Conservation (phyloP, 495 filamentous ascomycete species). For the Barbatosphaeria neglecta region DNA sequence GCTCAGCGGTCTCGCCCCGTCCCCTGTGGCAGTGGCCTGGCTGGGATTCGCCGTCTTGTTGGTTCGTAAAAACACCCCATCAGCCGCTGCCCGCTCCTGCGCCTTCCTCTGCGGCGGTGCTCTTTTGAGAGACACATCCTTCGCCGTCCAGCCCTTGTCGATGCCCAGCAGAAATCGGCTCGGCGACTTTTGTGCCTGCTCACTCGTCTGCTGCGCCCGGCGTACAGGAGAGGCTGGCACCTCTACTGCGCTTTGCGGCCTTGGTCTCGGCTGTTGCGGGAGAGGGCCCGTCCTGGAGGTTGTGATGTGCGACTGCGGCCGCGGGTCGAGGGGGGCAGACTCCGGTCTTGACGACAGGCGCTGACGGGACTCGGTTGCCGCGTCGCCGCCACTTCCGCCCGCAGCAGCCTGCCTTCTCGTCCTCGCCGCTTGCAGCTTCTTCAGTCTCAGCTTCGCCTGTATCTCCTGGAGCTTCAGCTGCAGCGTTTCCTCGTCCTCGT, state of each 20-base stretch:
- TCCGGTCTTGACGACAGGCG: conserved; percentile 12
- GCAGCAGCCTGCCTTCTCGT: conserved; percentile 21
- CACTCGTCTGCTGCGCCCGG: conserved; percentile 26
- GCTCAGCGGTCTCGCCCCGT: conserved; percentile 44
- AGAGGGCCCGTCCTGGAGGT: conserved; percentile 8
- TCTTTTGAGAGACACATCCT: conserved; percentile 74
- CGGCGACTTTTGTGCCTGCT: conserved; percentile 56
- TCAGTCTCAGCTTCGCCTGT: conserved; percentile 77
- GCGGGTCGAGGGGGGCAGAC: background rate
- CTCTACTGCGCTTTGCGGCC: conserved; percentile 44
- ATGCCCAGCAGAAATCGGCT: conserved; percentile 74
- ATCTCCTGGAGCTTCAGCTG: conserved; percentile 75
- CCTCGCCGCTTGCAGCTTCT: conserved; percentile 60
- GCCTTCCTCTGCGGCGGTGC: conserved; percentile 40
- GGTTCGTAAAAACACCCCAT: conserved; percentile 3
- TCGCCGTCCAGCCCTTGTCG: conserved; percentile 72
- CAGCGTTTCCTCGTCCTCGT: conserved; percentile 85
- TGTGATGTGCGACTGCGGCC: conserved; percentile 5
- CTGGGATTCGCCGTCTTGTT: conserved; percentile 19
- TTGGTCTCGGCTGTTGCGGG: conserved; percentile 14
- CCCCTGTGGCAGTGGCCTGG: conserved; percentile 4
- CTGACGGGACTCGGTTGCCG: conserved; percentile 9
- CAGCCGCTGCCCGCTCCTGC: conserved; percentile 7
- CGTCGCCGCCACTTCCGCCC: conserved; percentile 5
- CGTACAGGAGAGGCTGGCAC: conserved; percentile 72